These are phyloP conservation scores for Cydonia oblonga DNA, from an alignment of 331 rosid genomes.

Conservation along the genomic window DNA sequence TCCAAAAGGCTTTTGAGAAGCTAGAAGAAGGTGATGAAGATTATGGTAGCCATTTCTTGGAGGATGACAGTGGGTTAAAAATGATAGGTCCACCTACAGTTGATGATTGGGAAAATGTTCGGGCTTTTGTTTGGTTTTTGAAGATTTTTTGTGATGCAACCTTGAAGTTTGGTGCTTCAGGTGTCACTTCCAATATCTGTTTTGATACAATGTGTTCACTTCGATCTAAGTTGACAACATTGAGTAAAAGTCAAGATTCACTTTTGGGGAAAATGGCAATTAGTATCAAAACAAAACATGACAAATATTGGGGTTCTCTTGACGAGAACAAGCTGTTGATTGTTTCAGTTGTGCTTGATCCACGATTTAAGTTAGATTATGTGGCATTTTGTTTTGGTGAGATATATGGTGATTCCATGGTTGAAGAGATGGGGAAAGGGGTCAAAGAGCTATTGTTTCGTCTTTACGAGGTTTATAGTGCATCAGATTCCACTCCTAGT, in stretches of 20 bases:
- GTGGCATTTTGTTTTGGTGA: not conserved
- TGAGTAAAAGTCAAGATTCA: not conserved
- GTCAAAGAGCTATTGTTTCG: not conserved
- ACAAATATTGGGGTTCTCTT: conserved; percentile 2
- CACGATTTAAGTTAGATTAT: not conserved
- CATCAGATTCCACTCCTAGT: not conserved
- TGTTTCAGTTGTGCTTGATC: conserved; percentile 2
- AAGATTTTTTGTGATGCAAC: not conserved
- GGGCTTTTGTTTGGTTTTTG: not conserved
- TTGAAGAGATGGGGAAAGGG: not conserved
- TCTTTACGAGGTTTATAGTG: not conserved
- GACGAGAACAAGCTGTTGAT: not conserved
- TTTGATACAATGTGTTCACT: not conserved
- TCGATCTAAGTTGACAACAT: not conserved
- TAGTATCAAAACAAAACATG: not conserved
- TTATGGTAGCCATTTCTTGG: not conserved
- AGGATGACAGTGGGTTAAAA: not conserved
- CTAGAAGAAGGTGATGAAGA: not conserved
- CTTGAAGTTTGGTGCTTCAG: not conserved
- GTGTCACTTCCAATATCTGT: not conserved
- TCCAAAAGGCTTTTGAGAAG: conserved; percentile 2
- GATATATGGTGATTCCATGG: not conserved
- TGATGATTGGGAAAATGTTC: not conserved
- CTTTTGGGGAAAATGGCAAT: not conserved
- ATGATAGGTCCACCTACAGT: not conserved